Conservation (phyloP, 306 rosid genomes). For the Herpetospermum pedunculosum region DNA sequence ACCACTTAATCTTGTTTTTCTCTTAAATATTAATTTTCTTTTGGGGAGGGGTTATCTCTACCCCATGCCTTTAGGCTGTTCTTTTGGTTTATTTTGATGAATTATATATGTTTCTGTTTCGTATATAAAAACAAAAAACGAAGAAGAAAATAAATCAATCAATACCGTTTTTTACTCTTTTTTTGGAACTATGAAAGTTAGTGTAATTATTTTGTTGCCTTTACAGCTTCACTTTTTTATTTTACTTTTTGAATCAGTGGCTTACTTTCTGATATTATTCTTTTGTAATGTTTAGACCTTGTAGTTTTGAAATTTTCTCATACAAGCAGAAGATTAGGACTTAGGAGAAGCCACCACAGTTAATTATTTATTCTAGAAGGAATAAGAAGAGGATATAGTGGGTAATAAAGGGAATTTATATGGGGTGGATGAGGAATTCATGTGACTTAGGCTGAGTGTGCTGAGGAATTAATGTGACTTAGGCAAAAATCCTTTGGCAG, state of each 20-base stretch:
- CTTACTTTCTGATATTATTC: neutral
- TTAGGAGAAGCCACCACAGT: neutral
- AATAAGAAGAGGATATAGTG: neutral
- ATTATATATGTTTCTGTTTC: too few species aligned
- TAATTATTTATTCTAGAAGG: neutral
- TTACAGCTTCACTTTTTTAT: neutral
- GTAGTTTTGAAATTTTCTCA: neutral
- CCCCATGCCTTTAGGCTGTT: too few species aligned
- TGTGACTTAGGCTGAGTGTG: neutral
- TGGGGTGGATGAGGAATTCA: neutral
- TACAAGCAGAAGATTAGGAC: neutral
- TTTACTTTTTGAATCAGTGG: neutral
- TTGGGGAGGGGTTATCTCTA: too few species aligned
- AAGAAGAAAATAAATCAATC: too few species aligned
- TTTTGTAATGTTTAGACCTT: neutral
- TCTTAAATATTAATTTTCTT: neutral
- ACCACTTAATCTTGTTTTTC: slow-evolving; percentile 1
- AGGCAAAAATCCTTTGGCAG: neutral
- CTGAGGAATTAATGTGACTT: neutral
- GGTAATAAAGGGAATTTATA: neutral
- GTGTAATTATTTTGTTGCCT: neutral
- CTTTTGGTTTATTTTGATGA: too few species aligned
- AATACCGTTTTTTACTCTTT: neutral
- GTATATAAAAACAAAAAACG: too few species aligned
- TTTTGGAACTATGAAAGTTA: neutral